Evolutionary conservation across 2,329 filamentous ascomycete genomes (phyloP).

Genomic region (Lachnellula willkommii): DNA sequence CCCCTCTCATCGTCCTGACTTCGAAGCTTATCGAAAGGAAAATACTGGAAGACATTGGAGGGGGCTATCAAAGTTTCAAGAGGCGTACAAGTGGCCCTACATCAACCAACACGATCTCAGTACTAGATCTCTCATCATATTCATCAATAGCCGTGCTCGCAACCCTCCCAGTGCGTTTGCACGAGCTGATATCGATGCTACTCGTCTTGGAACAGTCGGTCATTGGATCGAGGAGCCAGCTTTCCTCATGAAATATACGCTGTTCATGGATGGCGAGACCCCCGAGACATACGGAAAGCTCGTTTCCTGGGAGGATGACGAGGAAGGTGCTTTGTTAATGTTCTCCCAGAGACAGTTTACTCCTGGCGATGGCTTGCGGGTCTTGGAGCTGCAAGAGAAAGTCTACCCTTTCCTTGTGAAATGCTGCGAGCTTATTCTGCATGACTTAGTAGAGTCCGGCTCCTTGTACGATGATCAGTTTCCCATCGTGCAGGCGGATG

Average conservation of each 20-base stretch:
- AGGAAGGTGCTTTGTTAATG: conserved; percentile 36
- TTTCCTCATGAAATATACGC: conserved; percentile 30
- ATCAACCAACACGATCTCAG: conserved; percentile 53
- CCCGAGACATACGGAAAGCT: conserved; percentile 34
- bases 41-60: not conserved
- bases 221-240: conserved; percentile 19
- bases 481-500: conserved; percentile 33
- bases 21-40: conserved; percentile 6
- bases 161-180: conserved; percentile 44
- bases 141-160: conserved; percentile 47
- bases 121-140: conserved; percentile 39
- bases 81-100: conserved; percentile 44
- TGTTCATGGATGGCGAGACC: conserved; percentile 31
- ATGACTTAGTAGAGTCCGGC: conserved; percentile 38
- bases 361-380: conserved; percentile 42
- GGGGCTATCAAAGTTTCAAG: conserved; percentile 20
- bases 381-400: conserved; percentile 46
- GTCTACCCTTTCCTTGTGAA: conserved; percentile 44
- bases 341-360: conserved; percentile 33
- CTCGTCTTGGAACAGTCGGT: conserved; percentile 27
- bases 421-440: conserved; percentile 44
- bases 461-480: conserved; percentile 28
- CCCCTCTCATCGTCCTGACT: conserved; percentile 45
- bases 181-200: conserved; percentile 36
- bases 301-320: conserved; percentile 31